Percentiles rank a stretch among this genome's conserved stretches.
These are phyloP conservation scores for Entomortierella beljakovae DNA, from an alignment of 192 early-diverging fungal genomes.

Conservation along the genomic window DNA sequence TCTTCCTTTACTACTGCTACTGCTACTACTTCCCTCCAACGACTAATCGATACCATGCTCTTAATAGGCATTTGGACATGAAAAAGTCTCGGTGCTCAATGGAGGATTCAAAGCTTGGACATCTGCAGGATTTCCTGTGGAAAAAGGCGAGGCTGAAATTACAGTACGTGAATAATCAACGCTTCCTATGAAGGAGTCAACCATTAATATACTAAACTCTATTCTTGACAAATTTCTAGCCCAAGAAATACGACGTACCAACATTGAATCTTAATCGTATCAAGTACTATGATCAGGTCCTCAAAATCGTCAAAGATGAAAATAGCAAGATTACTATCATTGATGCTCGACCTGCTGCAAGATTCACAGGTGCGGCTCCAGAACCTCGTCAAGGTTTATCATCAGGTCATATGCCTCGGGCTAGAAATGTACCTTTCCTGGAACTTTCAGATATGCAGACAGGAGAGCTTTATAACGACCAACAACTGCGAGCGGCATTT, in stretches of 20 bases:
- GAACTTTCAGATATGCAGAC: slow-evolving; percentile 63
- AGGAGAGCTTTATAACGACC: slow-evolving; percentile 63
- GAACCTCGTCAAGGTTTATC: slow-evolving; percentile 84
- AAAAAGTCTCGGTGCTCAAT: slow-evolving; percentile 87
- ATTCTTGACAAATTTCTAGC: background rate
- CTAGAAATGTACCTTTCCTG: slow-evolving; percentile 82
- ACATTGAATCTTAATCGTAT: slow-evolving; percentile 56
- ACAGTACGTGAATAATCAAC: slow-evolving; percentile 22
- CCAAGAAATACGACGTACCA: slow-evolving; percentile 53
- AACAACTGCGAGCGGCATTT: slow-evolving; percentile 67
- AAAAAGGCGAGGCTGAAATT: slow-evolving; percentile 49
- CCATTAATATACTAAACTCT: background rate
- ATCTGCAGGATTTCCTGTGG: slow-evolving; percentile 61
- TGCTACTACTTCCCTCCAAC: background rate
- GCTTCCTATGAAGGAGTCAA: background rate
- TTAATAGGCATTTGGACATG: slow-evolving; percentile 89
- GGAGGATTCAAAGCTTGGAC: slow-evolving; percentile 91
- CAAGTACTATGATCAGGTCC: slow-evolving; percentile 58
- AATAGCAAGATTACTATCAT: slow-evolving; percentile 62
- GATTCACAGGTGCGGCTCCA: slow-evolving; percentile 78
- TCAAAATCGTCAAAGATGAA: slow-evolving; percentile 64
- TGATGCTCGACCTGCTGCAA: slow-evolving; percentile 74
- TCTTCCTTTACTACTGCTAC: background rate
- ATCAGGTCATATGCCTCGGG: slow-evolving; percentile 85
- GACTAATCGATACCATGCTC: background rate